Conservation (phyloP, 1,284 basidiomycete species). For the Austroboletus novae-zelandiae region DNA sequence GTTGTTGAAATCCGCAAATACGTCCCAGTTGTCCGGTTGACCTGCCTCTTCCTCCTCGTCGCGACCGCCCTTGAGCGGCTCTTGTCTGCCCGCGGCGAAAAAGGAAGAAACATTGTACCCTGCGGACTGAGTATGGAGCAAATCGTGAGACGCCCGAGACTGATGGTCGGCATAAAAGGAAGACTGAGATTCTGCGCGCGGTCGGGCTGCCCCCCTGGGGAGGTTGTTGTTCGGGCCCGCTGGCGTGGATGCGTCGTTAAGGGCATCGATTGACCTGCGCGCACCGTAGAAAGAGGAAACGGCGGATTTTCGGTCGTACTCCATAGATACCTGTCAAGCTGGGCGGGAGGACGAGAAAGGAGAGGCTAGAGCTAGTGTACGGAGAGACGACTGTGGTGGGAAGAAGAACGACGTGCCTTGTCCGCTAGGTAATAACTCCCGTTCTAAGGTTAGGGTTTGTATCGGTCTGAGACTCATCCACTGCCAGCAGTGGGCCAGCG, state of each 20-base stretch:
- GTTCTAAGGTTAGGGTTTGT: constrained; percentile 28
- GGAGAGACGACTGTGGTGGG: constrained; percentile 10
- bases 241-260: constrained; percentile 44
- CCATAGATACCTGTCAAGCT: constrained; percentile 33
- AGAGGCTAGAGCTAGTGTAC: neutral
- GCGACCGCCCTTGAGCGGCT: constrained; percentile 69
- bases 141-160: constrained; percentile 43
- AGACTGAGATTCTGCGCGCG: constrained; percentile 63
- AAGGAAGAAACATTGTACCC: constrained; percentile 71
- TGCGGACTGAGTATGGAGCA: constrained; percentile 43
- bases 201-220: constrained; percentile 32
- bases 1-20: constrained; percentile 92
- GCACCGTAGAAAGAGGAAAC: constrained; percentile 75
- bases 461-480: no score
- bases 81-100: constrained; percentile 61
- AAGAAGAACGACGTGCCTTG: constrained; percentile 6
- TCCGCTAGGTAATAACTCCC: constrained; percentile 1
- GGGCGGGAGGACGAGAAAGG: neutral
- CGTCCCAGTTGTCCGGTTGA: constrained; percentile 65
- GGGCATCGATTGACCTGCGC: constrained; percentile 58
- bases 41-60: constrained; percentile 53
- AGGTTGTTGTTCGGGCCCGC: constrained; percentile 10
- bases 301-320: constrained; percentile 65
- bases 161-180: constrained; percentile 52
- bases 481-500: no score